phyloP scores from a whole-genome alignment of 192 early-diverging fungal genomes.

The Rhizophagus sp. region DNA sequence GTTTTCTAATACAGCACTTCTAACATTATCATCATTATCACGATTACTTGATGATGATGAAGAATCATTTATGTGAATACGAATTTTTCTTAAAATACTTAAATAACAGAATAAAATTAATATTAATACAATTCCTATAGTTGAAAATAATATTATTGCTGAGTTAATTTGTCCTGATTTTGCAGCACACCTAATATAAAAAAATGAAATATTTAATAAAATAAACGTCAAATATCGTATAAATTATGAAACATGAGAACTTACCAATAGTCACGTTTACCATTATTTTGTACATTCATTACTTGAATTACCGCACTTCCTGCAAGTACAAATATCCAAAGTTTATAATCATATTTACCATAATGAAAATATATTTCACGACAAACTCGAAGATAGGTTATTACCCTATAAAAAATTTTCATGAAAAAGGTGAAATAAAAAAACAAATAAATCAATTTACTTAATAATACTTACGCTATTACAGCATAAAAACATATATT shows the following conservation, averaged over 20 bases:
- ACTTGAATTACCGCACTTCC: not conserved
- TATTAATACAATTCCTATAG: not conserved
- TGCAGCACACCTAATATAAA: not conserved
- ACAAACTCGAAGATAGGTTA: not conserved
- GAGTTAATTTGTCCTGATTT: not conserved
- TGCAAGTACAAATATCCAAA: not conserved
- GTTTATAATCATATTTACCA: conserved; percentile 18
- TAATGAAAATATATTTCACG: not conserved
- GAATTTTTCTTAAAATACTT: no score
- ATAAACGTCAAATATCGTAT: no score
- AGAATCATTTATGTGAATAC: no score
- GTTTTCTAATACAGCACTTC: no score
- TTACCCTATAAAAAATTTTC: not conserved
- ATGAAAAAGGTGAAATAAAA: no score
- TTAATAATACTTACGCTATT: not conserved
- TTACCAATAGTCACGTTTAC: conserved; percentile 3
- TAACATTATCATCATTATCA: no score
- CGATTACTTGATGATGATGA: no score
- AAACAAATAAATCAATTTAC: no score
- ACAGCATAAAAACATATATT: not conserved
- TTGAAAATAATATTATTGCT: not conserved
- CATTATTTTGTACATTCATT: not conserved
- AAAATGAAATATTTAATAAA: not conserved
- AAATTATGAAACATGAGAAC: not conserved
- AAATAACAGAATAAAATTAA: not conserved